Base-by-base conservation (phyloP, 2,329 filamentous ascomycete genomes). In the Canariomyces notabilis region DNA sequence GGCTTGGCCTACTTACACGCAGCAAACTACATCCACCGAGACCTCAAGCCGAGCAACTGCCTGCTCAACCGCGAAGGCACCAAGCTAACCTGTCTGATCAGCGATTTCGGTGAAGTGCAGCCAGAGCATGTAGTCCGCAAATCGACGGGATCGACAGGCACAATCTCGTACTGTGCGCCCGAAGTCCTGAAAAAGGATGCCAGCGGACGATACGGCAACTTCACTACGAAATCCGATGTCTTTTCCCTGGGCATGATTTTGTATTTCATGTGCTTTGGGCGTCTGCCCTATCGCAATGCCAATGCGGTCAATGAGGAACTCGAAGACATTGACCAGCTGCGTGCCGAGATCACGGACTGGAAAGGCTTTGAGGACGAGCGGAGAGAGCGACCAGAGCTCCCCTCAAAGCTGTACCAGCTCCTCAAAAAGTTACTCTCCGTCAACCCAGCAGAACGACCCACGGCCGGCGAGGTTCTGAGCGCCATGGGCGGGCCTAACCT, bases 211-310 rank as follows among this genome's bases (percentile, higher is more conserved):
- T 91, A 87, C 57, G 89, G 87, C 6, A 95, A 97, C 61, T 98
- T 98, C 60, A 95, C 89, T 0, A 90, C 88, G 20, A 98, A 97
- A 62, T 96, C 90, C 0, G 93, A 98, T 61, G 86, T 98, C n/a
- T 98, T 98, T 66, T 96, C 90, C 1, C 72, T 98, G 0, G 93
- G 93, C 39, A 96, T 98, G 91, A 97, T 97, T 46, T 76, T 98
- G 3, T 95, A 97, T 65, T 98, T 98, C 61, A 85, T 98, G 75
- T 98, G 93, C 64, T 98, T 98, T 62, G 88, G 85, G 1, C 78
- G 84, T 37, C 75, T 98, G 9, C 93, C 93, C 0, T 98, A 97
- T 61, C 74, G 70, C 19, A 87, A 85, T 57, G 88, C 90, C 42
- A 91, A 97, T 61, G 76, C 84, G 3, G 75, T 94, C 18, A 81